These are phyloP conservation scores for Neoscytalidium dimidiatum DNA, from an alignment of 2,329 filamentous ascomycete species.

Conservation along the genomic window DNA sequence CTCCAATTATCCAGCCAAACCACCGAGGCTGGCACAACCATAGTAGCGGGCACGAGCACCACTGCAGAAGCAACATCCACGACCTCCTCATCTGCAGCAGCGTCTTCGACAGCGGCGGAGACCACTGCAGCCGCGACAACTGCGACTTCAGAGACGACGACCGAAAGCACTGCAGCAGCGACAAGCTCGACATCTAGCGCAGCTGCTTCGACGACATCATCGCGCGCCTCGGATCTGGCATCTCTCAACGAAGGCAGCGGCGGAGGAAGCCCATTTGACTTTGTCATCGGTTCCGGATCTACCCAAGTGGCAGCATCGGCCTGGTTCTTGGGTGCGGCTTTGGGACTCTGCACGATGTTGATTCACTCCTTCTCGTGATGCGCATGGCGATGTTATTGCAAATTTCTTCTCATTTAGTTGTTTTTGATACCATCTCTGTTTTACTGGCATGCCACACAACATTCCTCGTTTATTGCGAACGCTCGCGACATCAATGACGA, in stretches of 20 bases:
- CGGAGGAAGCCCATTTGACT: slow-evolving; percentile 50
- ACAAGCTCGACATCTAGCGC: slow-evolving; percentile 1
- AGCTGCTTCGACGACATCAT: slow-evolving; percentile 23
- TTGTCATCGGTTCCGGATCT: slow-evolving; percentile 17
- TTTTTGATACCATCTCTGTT: slow-evolving; percentile 20
- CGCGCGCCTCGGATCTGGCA: slow-evolving; percentile 33
- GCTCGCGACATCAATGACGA: neutral
- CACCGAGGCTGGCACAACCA: slow-evolving; percentile 20
- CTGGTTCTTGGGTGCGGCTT: neutral
- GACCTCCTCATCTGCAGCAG: neutral
- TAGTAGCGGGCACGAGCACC: slow-evolving; percentile 23
- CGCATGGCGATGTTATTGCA: neutral
- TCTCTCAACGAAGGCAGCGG: slow-evolving; percentile 33
- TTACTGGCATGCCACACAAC: slow-evolving; percentile 5
- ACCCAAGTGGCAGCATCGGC: neutral
- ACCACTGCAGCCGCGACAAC: slow-evolving; percentile 22
- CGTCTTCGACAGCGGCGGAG: slow-evolving; percentile 6
- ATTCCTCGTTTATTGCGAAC: neutral
- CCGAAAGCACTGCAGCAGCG: neutral
- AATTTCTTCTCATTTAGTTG: neutral
- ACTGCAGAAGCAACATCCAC: slow-evolving; percentile 16
- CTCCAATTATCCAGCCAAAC: slow-evolving; percentile 22
- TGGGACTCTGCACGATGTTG: slow-evolving; percentile 1
- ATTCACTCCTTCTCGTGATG: neutral
- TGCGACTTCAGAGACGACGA: slow-evolving; percentile 22